These are phyloP conservation scores for Chlamydomonas sp. DNA, from an alignment of 139 green algal species.

Conservation along the genomic window DNA sequence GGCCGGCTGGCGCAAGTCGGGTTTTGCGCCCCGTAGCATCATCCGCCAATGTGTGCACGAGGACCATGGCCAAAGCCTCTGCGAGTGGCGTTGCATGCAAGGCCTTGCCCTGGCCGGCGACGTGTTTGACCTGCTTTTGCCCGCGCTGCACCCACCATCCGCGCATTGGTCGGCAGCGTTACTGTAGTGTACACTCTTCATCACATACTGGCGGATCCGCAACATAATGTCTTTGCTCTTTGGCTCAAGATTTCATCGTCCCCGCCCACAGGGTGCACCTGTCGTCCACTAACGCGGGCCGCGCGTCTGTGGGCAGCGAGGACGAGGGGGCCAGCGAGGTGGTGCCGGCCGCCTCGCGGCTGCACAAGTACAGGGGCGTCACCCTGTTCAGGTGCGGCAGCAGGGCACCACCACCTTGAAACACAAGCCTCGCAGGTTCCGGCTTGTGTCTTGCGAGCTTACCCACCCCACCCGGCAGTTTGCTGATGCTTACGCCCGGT, in stretches of 20 bases:
- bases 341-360: neutral
- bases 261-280: slow-evolving; percentile 20
- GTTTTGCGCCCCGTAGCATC: no score
- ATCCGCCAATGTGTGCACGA: no score
- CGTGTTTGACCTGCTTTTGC: no score
- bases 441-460: neutral
- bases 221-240: neutral
- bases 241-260: neutral
- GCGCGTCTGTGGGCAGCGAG: slow-evolving; percentile 10
- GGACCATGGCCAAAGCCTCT: no score
- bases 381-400: slow-evolving; percentile 34
- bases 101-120: no score
- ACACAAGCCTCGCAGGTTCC: neutral
- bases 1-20: no score
- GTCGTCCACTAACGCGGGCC: neutral
- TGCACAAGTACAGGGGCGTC: slow-evolving; percentile 36
- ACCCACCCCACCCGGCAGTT: neutral
- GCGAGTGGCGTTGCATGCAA: no score
- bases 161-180: no score
- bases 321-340: slow-evolving; percentile 1
- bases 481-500: neutral
- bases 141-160: no score
- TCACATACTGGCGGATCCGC: neutral
- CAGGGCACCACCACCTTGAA: neutral
- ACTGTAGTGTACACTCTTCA: neutral